Evolutionary conservation across 495 filamentous ascomycete genomes (phyloP).

Genomic region (Penicillium samsonianum): DNA sequence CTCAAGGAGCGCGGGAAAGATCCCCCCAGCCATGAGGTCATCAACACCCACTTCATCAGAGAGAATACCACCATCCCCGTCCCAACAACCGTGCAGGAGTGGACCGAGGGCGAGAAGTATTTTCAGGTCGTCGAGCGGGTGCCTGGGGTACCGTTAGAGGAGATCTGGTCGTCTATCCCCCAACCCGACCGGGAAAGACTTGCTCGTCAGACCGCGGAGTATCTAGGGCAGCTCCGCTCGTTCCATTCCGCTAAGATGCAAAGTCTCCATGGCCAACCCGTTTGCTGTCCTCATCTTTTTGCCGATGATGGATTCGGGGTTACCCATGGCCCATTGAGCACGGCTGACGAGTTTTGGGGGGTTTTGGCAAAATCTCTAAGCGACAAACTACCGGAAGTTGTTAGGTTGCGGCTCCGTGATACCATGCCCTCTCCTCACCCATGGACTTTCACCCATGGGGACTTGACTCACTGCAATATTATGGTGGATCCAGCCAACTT

Average conservation of each 20-base stretch:
- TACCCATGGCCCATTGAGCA: constrained; percentile 24
- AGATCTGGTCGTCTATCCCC: constrained; percentile 4
- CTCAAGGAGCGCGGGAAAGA: constrained; percentile 25
- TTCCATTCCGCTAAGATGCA: not conserved
- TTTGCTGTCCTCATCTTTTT: not conserved
- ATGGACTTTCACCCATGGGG: constrained; percentile 35
- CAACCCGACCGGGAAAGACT: constrained; percentile 4
- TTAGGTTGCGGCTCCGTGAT: constrained; percentile 19
- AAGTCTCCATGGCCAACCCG: not conserved
- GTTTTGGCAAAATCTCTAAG: constrained; percentile 20
- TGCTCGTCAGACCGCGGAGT: not conserved
- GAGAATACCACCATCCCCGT: constrained; percentile 23
- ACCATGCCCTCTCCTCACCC: constrained; percentile 26
- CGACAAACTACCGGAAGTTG: constrained; percentile 19
- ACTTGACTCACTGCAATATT: constrained; percentile 34
- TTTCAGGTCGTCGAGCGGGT: constrained; percentile 6
- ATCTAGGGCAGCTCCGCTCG: constrained; percentile 6
- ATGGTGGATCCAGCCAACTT: constrained; percentile 27
- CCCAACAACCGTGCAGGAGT: constrained; percentile 4
- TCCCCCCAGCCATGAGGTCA: constrained; percentile 15
- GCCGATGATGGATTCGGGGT: not conserved
- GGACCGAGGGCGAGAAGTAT: constrained; percentile 1
- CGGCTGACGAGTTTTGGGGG: constrained; percentile 29
- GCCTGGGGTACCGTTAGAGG: constrained; percentile 8
- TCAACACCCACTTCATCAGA: constrained; percentile 17